Conservation (phyloP, 768 basidiomycete species). For the Calocera cornea region DNA sequence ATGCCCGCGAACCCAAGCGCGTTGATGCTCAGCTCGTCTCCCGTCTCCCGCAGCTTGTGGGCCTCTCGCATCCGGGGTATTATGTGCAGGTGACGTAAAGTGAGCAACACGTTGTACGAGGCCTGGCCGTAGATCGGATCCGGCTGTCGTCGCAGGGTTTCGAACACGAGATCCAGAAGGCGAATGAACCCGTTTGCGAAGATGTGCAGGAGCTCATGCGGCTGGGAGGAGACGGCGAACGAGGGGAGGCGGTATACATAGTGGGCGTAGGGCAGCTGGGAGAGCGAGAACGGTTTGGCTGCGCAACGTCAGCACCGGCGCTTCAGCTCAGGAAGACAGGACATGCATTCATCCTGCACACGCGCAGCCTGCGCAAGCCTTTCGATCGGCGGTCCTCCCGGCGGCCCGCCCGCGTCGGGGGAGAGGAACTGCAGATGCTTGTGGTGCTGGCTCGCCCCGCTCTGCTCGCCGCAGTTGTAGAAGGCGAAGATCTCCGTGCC, state of each 20-base stretch:
- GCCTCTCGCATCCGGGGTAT: slow-evolving; percentile 62
- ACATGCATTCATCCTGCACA: slow-evolving; percentile 45
- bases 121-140: slow-evolving; percentile 49
- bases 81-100: slow-evolving; percentile 70
- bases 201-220: slow-evolving; percentile 35
- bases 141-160: slow-evolving; percentile 53
- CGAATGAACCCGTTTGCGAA: slow-evolving; percentile 52
- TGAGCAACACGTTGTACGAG: slow-evolving; percentile 74
- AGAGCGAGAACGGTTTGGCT: slow-evolving; percentile 65
- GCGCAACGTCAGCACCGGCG: slow-evolving; percentile 2
- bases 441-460: slow-evolving; percentile 81
- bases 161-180: slow-evolving; percentile 64
- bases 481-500: slow-evolving; percentile 61
- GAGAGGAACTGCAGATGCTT: slow-evolving; percentile 86
- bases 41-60: slow-evolving; percentile 39
- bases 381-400: slow-evolving; percentile 52
- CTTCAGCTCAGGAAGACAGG: slow-evolving; percentile 6
- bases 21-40: slow-evolving; percentile 45
- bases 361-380: slow-evolving; percentile 42
- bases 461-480: slow-evolving; percentile 79
- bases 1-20: slow-evolving; percentile 82
- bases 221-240: slow-evolving; percentile 24
- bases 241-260: slow-evolving; percentile 48
- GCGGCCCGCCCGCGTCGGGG: slow-evolving; percentile 35
- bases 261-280: slow-evolving; percentile 62